Base-by-base conservation (phyloP, 495 filamentous ascomycete species). In the Acidiella bohemica region DNA sequence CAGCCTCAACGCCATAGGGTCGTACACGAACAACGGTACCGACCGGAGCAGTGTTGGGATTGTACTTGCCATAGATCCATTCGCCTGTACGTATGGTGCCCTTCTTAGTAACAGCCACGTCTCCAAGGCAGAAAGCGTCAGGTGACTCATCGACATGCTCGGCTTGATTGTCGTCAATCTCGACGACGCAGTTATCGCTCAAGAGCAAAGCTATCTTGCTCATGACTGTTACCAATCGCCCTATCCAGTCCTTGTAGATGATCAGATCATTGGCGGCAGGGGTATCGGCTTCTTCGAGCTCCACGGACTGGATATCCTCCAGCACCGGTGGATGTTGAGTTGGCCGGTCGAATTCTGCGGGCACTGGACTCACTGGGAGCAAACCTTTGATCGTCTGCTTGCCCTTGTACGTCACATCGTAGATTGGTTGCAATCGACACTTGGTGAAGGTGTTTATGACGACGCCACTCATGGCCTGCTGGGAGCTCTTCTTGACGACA, bases 1-100 rank as follows among this genome's bases (percentile, higher is more conserved):
- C 47, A 16, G 78, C 61, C 27, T 61, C 52, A 14, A 73, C 35
- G 11, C 45, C 41, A 24, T 59, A 41, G 4, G 62, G 51, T 12
- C 62, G 59, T 7, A 66, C 61, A 16, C 65, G 61, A 16, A 75
- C 60, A 3, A 78, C 65, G n/a, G 58, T 66, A 26, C 63, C 73
- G 13, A 54, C 50, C 2, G 66, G 58, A 5, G 47, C 33, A 8
- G 66, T 51, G 22, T 60, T 53, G 52, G 55, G 61, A 42, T 67
- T 55, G 41, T 70, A 75, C 29, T 59, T 54, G 1, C 67, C 69
- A 32, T 59, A 65, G 37, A 59, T 56, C 67, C 69, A 73, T 23
- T 58, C 49, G 0, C 69, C 69, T 36, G 59, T 50, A 26, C 63
- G 55, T 32, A 78, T 43, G 42, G 73, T 71, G 10, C 55, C 63